A percentile compares a stretch with the other conserved stretches of the same genome.
Evolutionary conservation across 2,329 filamentous ascomycete species (phyloP).

Genomic region (Exophiala bonariae): DNA sequence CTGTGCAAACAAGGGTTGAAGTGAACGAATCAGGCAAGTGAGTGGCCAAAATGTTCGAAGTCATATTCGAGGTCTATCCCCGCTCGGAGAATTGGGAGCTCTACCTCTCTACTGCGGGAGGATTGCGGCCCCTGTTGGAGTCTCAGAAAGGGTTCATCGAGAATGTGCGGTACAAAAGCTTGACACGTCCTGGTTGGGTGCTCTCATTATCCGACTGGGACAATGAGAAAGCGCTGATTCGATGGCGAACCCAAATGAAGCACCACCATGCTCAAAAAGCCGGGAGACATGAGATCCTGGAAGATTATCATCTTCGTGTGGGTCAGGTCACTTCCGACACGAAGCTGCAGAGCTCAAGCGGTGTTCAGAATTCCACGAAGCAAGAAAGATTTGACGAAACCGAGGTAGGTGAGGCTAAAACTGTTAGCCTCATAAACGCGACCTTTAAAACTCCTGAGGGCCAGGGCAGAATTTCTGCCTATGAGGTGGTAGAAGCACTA

Average conservation of each 20-base stretch:
- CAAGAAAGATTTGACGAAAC: conserved; percentile 5
- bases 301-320: conserved; percentile 8
- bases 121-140: conserved; percentile 1
- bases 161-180: conserved; percentile 5
- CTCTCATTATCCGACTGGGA: conserved; percentile 7
- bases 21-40: too few species aligned
- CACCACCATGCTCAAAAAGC: conserved; percentile 5
- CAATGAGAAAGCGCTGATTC: conserved; percentile 9
- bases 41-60: conserved; percentile 12
- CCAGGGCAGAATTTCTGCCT: not conserved
- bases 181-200: conserved; percentile 8
- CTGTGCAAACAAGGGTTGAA: too few species aligned
- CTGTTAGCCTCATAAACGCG: conserved; percentile 1
- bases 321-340: conserved; percentile 1
- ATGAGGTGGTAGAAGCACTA: not conserved
- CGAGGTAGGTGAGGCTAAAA: conserved; percentile 4
- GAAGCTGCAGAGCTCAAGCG: not conserved
- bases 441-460: not conserved
- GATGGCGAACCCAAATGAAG: conserved; percentile 5
- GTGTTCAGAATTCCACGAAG: not conserved
- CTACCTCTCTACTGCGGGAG: conserved; percentile 2
- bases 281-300: not conserved
- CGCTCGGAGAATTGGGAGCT: not conserved
- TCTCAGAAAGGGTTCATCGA: conserved; percentile 6
- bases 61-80: conserved; percentile 8